Evolutionary conservation across 2,329 filamentous ascomycete genomes (phyloP), one percentile per base, ranked within the genome.

Genomic region (Pestalotiopsis sp.): DNA sequence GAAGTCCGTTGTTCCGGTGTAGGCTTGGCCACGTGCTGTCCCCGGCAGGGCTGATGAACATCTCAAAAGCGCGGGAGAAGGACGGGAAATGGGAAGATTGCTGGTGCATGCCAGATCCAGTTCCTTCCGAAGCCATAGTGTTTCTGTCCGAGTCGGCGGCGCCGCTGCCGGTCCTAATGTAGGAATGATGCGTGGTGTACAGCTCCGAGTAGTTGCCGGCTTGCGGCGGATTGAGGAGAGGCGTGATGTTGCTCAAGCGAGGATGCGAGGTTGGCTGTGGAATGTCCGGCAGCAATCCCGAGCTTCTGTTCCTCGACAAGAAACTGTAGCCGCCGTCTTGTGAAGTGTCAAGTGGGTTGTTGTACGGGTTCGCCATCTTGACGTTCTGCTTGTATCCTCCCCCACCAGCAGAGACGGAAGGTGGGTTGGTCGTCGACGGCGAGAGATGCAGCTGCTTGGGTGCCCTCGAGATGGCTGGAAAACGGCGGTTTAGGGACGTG

Each of bases 51-150:
- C 69, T 73, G 75, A 83, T 80, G 69, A 85, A 85, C 68, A 82
- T 79, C 70, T 86, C 83, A 73, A 88, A 88, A 17, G 84, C 85
- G 67, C 85, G 80, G 24, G 86, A 88, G 71, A 84, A 84, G 7
- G 81, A 80, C 0, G 83, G 84, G 13, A 86, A 73, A 66, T 78
- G 78, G 9, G 75, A 69, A 66, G 64, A 69, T 62, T 76, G 78
- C 13, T 75, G 68, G 55, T 73, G 71, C 68, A 74, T 75, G 39
- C 72, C 63, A 24, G 71, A 65, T 14, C 70, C 66, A 11, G 70
- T 71, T 13, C 73, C 73, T 9, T 78, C 75, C n/a, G 71, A 65
- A 30, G 69, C 70, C 59, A 72, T 67, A 56, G 72, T 74, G 69
- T 76, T 73, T 60, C 75, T 75, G 52, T 79, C 73, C 35, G 75